phyloP scores from a whole-genome alignment of 2,329 filamentous ascomycete genomes.

The Falciphora oryzae region DNA sequence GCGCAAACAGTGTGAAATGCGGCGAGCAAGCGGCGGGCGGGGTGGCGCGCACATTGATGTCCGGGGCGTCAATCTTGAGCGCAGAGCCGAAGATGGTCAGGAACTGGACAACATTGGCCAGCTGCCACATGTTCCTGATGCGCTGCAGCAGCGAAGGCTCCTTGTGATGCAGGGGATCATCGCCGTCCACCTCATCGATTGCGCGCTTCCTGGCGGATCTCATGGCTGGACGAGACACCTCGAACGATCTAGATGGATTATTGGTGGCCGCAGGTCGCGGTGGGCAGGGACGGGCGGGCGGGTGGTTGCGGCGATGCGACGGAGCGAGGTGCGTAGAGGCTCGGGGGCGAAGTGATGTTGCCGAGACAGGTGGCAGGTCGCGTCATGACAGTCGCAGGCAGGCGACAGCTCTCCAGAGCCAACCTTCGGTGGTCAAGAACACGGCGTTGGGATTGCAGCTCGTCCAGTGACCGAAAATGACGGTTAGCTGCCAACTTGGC shows the following conservation, averaged over 20 bases:
- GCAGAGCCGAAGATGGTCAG: slow-evolving; percentile 84
- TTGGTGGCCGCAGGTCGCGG: too few species aligned
- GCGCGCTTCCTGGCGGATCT: slow-evolving; percentile 43
- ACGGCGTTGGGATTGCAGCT: not conserved
- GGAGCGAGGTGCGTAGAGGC: not conserved
- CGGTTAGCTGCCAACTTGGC: too few species aligned
- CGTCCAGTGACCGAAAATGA: not conserved
- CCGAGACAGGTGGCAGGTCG: not conserved
- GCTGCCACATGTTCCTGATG: slow-evolving; percentile 91
- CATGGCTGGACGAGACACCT: slow-evolving; percentile 24
- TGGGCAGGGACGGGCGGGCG: too few species aligned
- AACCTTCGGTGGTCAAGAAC: not conserved
- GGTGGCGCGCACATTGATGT: slow-evolving; percentile 66
- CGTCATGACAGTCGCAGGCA: not conserved
- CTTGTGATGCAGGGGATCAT: slow-evolving; percentile 21
- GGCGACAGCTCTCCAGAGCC: not conserved
- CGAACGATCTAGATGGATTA: not conserved
- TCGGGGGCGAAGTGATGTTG: not conserved
- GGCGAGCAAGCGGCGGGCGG: not conserved
- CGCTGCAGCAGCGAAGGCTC: slow-evolving; percentile 48
- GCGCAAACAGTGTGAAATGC: slow-evolving; percentile 7
- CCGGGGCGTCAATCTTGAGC: slow-evolving; percentile 83
- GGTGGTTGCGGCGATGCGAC: not conserved
- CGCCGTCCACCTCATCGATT: slow-evolving; percentile 35
- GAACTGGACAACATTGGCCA: slow-evolving; percentile 90